Percentiles rank a stretch among this genome's conserved stretches.
These are phyloP conservation scores for Suillus plorans DNA, from an alignment of 768 basidiomycete species.

Conservation along the genomic window DNA sequence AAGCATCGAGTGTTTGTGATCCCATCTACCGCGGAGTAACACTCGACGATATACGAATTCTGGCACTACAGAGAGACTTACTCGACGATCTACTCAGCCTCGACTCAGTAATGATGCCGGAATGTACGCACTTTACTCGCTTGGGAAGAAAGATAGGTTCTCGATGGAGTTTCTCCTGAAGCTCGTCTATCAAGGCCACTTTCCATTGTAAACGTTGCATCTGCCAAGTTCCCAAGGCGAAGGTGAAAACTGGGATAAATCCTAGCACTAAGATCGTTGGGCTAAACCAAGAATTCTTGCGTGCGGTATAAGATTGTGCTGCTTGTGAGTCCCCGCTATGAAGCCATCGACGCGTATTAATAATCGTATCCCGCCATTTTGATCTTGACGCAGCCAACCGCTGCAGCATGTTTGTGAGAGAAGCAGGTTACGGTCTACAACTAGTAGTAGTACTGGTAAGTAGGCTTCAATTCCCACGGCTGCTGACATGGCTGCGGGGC, in stretches of 20 bases:
- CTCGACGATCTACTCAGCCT: constrained; percentile 19
- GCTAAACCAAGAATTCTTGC: constrained; percentile 60
- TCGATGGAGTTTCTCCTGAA: constrained; percentile 84
- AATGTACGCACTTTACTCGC: constrained; percentile 74
- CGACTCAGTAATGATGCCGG: constrained; percentile 14
- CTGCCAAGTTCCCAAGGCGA: constrained; percentile 92
- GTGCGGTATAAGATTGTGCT: constrained; percentile 54
- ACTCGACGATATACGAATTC: constrained; percentile 92
- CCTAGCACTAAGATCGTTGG: constrained; percentile 77
- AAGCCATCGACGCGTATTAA: constrained; percentile 13
- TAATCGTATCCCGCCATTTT: constrained; percentile 9
- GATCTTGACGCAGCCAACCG: constrained; percentile 10
- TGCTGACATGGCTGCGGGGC: not conserved
- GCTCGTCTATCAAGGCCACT: constrained; percentile 86
- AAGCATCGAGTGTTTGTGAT: constrained; percentile 74
- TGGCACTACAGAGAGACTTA: constrained; percentile 71
- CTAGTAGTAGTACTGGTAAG: not conserved
- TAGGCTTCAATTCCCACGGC: constrained; percentile 1
- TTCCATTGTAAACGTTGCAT: constrained; percentile 94
- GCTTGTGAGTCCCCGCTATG: constrained; percentile 17
- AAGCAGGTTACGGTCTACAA: not conserved
- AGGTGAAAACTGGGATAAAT: constrained; percentile 87
- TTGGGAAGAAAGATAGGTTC: constrained; percentile 77
- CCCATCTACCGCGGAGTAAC: constrained; percentile 72
- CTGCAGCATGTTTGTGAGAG: not conserved